Evolutionary conservation across 2,329 filamentous ascomycete genomes (phyloP), one percentile per base, ranked within the genome.

Genomic region (Arthroderma sp.): DNA sequence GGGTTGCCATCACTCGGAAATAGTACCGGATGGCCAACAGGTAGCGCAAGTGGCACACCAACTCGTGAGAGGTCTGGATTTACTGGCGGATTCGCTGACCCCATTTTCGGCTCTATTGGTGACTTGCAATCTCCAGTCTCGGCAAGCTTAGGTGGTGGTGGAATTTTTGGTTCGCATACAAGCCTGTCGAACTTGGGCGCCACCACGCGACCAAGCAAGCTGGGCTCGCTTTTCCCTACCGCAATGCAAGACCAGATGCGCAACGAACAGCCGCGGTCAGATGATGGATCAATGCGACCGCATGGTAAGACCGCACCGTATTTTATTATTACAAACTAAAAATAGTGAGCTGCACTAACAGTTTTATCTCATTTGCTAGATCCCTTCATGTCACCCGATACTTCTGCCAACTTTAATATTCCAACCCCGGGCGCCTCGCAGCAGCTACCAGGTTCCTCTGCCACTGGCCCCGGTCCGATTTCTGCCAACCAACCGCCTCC

Each of bases 241-340:
- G 81, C 83, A 4, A 88, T 94, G 83, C 88, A 95, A 65, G 84
- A 87, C 32, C 86, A 93, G 61, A 88, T 93, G 82, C 83, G 87
- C 48, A 62, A 64, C 36, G 68, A 71, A 7, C 61, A 69, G 31
- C 66, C 68, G 3, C 74, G 80, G 29, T 83, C 89, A 8, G 81
- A 82, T 37, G 68, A 71, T 32, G 79, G 82, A 47, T 70, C 70
- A 1, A 59, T 73, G 8, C 72, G 74, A 4, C 78, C 83, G 49
- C 65, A 78, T 45, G 75, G 78, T 43, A 76, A 53, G 44, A 22
- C 15, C 15, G 15, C 3, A 22, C 15, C 15, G 15, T 22, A 22
- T 22, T 22, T 22, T 22, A 22, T 22, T 22, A 22, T 38, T 31
- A 5, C 34, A 11, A 10, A n/a, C 9, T 38, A 38, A 2, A 22